Percentiles rank a stretch among this genome's conserved stretches.
phyloP scores from a whole-genome alignment of 805 yeast species.

The Schwanniomyces occidentalis region DNA sequence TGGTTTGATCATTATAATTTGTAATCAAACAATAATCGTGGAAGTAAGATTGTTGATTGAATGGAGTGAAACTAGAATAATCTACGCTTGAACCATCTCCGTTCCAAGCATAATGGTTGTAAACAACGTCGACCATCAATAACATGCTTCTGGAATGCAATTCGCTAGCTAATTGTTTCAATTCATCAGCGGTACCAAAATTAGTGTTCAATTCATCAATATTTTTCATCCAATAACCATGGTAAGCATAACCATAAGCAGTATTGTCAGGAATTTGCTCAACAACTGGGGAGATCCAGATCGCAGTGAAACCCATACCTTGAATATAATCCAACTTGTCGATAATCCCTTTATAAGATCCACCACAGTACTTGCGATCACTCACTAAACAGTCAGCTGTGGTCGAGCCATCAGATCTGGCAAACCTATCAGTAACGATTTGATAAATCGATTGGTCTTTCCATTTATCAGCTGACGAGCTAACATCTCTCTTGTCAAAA shows the following conservation, averaged over 20 bases:
- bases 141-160: slow-evolving; percentile 1
- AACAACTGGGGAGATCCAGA: slow-evolving; percentile 53
- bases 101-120: slow-evolving; percentile 1
- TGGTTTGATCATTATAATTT: neutral
- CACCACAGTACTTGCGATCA: slow-evolving; percentile 15
- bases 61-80: neutral
- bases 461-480: slow-evolving; percentile 32
- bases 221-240: slow-evolving; percentile 4
- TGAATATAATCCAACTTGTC: slow-evolving; percentile 52
- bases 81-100: neutral
- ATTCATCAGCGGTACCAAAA: slow-evolving; percentile 2
- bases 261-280: slow-evolving; percentile 1
- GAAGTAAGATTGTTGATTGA: slow-evolving; percentile 1
- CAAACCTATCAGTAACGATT: slow-evolving; percentile 45
- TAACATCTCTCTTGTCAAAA: neutral
- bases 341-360: slow-evolving; percentile 57
- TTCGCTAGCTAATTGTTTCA: neutral
- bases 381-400: neutral
- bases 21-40: slow-evolving; percentile 2
- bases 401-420: slow-evolving; percentile 1
- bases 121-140: slow-evolving; percentile 3
- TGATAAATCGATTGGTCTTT: slow-evolving; percentile 58
- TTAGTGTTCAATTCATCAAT: neutral
- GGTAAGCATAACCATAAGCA: slow-evolving; percentile 1
- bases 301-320: slow-evolving; percentile 49